phyloP scores from a whole-genome alignment of 768 basidiomycete species.

The Psilocybe cubensis region DNA sequence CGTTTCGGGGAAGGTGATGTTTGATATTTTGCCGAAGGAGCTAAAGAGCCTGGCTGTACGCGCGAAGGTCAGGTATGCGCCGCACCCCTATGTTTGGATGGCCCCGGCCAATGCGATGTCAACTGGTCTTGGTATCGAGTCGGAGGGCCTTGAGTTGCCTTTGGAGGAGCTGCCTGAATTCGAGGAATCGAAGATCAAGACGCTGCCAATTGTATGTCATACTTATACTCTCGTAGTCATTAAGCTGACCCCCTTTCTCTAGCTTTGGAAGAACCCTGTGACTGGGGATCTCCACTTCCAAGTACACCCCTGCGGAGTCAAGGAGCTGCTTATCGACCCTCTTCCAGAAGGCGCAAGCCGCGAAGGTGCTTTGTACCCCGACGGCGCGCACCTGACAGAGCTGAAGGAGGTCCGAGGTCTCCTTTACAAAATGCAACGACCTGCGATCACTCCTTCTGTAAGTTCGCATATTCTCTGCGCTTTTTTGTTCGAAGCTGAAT shows the following conservation, averaged over 20 bases:
- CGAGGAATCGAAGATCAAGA: slow-evolving; percentile 77
- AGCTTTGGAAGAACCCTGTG: slow-evolving; percentile 93
- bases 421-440: slow-evolving; percentile 86
- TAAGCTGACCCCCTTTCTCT: slow-evolving; percentile 3
- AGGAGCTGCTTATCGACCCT: slow-evolving; percentile 72
- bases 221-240: slow-evolving; percentile 1
- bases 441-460: slow-evolving; percentile 82
- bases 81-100: slow-evolving; percentile 94
- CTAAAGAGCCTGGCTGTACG: slow-evolving; percentile 84
- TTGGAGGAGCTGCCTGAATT: slow-evolving; percentile 76
- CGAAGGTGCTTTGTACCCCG: slow-evolving; percentile 77
- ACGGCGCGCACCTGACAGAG: slow-evolving; percentile 78
- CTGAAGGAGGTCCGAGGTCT: slow-evolving; percentile 72
- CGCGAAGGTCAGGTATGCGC: slow-evolving; percentile 74
- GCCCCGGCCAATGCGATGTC: slow-evolving; percentile 70
- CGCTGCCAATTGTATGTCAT: slow-evolving; percentile 58
- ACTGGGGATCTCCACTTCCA: slow-evolving; percentile 86
- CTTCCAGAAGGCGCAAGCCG: slow-evolving; percentile 62
- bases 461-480: slow-evolving; percentile 22
- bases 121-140: slow-evolving; percentile 84
- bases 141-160: slow-evolving; percentile 73
- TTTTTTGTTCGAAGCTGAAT: not conserved
- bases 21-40: slow-evolving; percentile 71
- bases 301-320: slow-evolving; percentile 82
- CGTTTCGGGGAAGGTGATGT: slow-evolving; percentile 82